Percentiles rank a stretch among this genome's conserved stretches.
These are phyloP conservation scores for Cunninghamia lanceolata DNA, from an alignment of 75 land plant genomes.

Conservation along the genomic window DNA sequence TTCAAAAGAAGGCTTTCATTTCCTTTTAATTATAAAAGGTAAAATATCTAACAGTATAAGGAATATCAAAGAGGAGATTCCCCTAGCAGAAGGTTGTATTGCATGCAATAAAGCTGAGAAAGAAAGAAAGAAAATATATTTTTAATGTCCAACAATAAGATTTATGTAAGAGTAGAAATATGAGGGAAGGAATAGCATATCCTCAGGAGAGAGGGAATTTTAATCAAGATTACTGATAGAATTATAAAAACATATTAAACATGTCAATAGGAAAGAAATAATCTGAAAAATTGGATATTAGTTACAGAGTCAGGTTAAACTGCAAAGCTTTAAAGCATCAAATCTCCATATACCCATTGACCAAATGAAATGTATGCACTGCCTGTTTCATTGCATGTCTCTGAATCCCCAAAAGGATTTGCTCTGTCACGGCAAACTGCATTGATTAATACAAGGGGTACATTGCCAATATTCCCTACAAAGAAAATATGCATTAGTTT, in stretches of 20 bases:
- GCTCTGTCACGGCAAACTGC: slow-evolving; percentile 76
- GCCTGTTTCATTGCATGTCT: slow-evolving; percentile 54
- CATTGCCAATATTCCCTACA: slow-evolving; percentile 93
- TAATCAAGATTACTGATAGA: not conserved
- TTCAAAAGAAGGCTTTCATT: not conserved
- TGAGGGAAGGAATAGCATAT: not conserved
- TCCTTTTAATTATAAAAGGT: not conserved
- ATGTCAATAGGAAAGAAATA: not conserved
- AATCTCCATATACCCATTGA: slow-evolving; percentile 73
- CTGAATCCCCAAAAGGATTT: slow-evolving; percentile 85
- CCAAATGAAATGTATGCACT: slow-evolving; percentile 95
- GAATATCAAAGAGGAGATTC: not conserved
- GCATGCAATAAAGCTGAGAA: not conserved
- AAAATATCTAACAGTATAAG: not conserved
- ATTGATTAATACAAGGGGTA: slow-evolving; percentile 90
- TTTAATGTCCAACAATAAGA: not conserved
- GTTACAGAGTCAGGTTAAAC: not conserved
- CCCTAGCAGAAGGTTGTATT: not conserved
- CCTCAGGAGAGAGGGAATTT: not conserved
- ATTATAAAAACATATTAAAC: not conserved
- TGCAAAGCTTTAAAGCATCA: not conserved
- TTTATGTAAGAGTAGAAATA: not conserved
- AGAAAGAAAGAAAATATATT: not conserved
- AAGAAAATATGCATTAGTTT: slow-evolving; percentile 5
- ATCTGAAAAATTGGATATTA: not conserved